phyloP scores from a whole-genome alignment of 2,329 filamentous ascomycete genomes.

The Fusarium burgessii region DNA sequence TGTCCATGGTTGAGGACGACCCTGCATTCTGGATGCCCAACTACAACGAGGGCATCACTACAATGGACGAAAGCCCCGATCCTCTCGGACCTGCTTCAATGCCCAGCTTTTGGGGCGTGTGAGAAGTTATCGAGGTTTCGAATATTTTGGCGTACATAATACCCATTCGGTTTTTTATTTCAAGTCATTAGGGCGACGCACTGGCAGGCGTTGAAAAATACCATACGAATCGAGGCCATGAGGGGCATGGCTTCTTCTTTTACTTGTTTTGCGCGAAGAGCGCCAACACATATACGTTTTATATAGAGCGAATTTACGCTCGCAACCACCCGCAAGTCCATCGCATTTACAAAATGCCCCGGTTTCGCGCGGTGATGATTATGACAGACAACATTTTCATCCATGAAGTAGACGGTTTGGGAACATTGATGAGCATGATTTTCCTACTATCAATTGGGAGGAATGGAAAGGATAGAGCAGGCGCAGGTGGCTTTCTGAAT shows the following conservation, averaged over 20 bases:
- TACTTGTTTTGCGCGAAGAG: slow-evolving; percentile 41
- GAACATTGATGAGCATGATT: slow-evolving; percentile 29
- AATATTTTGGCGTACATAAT: slow-evolving; percentile 49
- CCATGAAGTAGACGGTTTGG: slow-evolving; percentile 35
- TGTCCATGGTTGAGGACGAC: slow-evolving; percentile 65
- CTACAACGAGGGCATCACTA: slow-evolving; percentile 55
- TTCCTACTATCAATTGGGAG: slow-evolving; percentile 21
- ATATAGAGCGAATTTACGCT: slow-evolving; percentile 38
- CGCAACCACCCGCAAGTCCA: slow-evolving; percentile 20
- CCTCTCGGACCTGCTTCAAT: slow-evolving; percentile 49
- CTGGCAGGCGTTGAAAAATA: slow-evolving; percentile 46
- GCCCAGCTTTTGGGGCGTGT: slow-evolving; percentile 54
- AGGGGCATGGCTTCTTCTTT: slow-evolving; percentile 33
- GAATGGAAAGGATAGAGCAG: slow-evolving; percentile 24
- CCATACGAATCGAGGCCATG: slow-evolving; percentile 36
- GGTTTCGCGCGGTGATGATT: slow-evolving; percentile 40
- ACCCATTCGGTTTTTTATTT: slow-evolving; percentile 48
- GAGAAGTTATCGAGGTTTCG: slow-evolving; percentile 41
- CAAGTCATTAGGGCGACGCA: slow-evolving; percentile 41
- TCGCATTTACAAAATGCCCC: slow-evolving; percentile 3
- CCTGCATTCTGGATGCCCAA: slow-evolving; percentile 63
- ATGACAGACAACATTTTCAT: slow-evolving; percentile 43
- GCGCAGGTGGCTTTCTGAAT: slow-evolving; percentile 38
- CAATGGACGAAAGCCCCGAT: slow-evolving; percentile 54
- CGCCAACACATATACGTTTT: slow-evolving; percentile 46